A percentile compares a stretch with the other conserved stretches of the same genome.
Evolutionary conservation across 352 stramenopile species (phyloP).

Genomic region (Pythium apleroticum): DNA sequence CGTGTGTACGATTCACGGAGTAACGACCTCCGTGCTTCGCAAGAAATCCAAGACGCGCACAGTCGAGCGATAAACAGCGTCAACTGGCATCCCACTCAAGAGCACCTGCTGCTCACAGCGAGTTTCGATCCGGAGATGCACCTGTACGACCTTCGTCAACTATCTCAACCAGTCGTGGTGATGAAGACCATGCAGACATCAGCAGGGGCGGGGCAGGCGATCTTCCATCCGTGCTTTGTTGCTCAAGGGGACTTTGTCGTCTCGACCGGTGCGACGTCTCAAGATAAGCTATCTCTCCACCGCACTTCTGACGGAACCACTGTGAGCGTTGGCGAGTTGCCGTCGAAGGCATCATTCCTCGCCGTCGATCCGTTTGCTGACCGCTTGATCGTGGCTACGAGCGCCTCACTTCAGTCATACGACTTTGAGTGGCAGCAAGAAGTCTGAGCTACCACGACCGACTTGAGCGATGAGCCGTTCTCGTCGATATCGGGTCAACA

Average conservation of each 20-base stretch:
- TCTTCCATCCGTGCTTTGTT: conserved; percentile 58
- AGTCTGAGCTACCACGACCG: background rate
- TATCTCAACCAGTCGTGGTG: conserved; percentile 34
- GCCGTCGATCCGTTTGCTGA: conserved; percentile 37
- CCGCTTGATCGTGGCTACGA: conserved; percentile 35
- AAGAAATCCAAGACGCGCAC: conserved; percentile 34
- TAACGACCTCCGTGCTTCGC: background rate
- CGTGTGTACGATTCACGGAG: conserved; percentile 39
- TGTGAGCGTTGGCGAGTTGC: conserved; percentile 39
- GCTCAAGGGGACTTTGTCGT: conserved; percentile 5
- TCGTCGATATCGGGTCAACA: too few species aligned
- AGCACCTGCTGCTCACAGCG: conserved; percentile 44
- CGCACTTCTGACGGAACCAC: conserved; percentile 33
- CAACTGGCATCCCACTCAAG: conserved; percentile 46
- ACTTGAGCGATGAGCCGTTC: too few species aligned
- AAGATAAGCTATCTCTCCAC: conserved; percentile 37
- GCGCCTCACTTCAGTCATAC: conserved; percentile 32
- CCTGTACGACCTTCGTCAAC: conserved; percentile 46
- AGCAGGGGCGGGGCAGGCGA: conserved; percentile 18
- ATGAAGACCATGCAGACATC: conserved; percentile 28
- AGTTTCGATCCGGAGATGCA: conserved; percentile 51
- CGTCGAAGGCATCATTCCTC: conserved; percentile 33
- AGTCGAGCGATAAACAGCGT: conserved; percentile 55
- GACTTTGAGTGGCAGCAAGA: conserved; percentile 12
- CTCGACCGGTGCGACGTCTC: conserved; percentile 9